Evolutionary conservation across 768 basidiomycete species (phyloP).

Genomic region (Ephemerocybe angulata): DNA sequence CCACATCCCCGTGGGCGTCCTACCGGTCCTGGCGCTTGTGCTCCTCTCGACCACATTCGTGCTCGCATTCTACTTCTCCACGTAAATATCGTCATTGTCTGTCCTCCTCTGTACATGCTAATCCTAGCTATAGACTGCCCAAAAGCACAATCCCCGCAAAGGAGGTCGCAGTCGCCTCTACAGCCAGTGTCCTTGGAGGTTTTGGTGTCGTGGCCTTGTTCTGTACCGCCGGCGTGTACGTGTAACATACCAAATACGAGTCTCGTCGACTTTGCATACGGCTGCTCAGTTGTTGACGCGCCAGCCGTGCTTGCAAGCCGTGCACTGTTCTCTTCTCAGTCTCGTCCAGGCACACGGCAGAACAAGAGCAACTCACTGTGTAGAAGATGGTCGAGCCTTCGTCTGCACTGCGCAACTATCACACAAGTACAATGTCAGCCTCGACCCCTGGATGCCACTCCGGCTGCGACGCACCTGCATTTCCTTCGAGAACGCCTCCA

Average conservation of each 20-base stretch:
- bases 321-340: conserved; percentile 48
- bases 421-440: conserved; percentile 8
- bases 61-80: conserved; percentile 91
- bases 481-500: conserved; percentile 85
- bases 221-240: conserved; percentile 80
- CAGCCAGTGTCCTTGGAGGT: conserved; percentile 78
- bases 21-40: conserved; percentile 74
- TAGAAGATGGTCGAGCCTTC: conserved; percentile 95
- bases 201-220: conserved; percentile 90
- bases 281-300: conserved; percentile 68
- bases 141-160: conserved; percentile 59
- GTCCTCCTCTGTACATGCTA: conserved; percentile 4
- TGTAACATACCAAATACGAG: conserved; percentile 36
- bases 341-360: neutral
- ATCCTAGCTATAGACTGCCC: conserved; percentile 55
- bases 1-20: conserved; percentile 55
- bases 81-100: conserved; percentile 42
- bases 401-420: conserved; percentile 82
- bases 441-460: neutral
- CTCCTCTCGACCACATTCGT: conserved; percentile 73
- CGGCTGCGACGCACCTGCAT: conserved; percentile 57
- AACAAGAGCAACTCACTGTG: conserved; percentile 54
- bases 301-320: conserved; percentile 76
- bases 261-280: neutral
- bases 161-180: conserved; percentile 65